phyloP scores from a whole-genome alignment of 2,329 filamentous ascomycete genomes.

The Hypoxylon sp. region DNA sequence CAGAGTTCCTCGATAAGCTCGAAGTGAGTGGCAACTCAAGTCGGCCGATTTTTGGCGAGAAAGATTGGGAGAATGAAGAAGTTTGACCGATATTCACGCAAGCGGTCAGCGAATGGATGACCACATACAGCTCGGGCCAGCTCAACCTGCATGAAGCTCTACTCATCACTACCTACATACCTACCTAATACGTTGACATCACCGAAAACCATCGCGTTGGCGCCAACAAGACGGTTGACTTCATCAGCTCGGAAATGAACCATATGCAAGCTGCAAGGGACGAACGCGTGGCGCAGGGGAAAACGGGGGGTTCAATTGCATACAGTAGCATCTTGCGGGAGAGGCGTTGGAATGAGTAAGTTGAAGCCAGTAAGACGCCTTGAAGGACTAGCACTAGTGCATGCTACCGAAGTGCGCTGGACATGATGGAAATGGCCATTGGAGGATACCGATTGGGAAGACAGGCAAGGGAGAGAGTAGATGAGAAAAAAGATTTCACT shows the following conservation, averaged over 20 bases:
- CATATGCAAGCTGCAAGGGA: constrained; percentile 47
- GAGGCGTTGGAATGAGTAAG: constrained; percentile 39
- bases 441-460: constrained; percentile 35
- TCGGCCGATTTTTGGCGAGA: constrained; percentile 70
- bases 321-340: constrained; percentile 33
- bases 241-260: constrained; percentile 33
- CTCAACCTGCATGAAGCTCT: constrained; percentile 39
- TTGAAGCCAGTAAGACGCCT: constrained; percentile 35
- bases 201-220: constrained; percentile 36
- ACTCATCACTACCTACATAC: constrained; percentile 39
- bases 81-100: constrained; percentile 50
- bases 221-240: constrained; percentile 31
- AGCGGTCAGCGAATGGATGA: constrained; percentile 33
- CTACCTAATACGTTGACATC: constrained; percentile 35
- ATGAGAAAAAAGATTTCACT: constrained; percentile 21
- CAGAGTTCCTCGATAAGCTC: constrained; percentile 90
- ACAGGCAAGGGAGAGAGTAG: constrained; percentile 31
- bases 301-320: constrained; percentile 32
- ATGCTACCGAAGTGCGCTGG: constrained; percentile 34
- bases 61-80: constrained; percentile 77
- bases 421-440: constrained; percentile 35
- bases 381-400: constrained; percentile 28
- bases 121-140: constrained; percentile 33
- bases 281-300: constrained; percentile 43
- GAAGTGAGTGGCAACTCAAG: constrained; percentile 69